A percentile compares a stretch with the other conserved stretches of the same genome.
Conservation (phyloP, 1,284 basidiomycete species). For the Marasmius sp. region DNA sequence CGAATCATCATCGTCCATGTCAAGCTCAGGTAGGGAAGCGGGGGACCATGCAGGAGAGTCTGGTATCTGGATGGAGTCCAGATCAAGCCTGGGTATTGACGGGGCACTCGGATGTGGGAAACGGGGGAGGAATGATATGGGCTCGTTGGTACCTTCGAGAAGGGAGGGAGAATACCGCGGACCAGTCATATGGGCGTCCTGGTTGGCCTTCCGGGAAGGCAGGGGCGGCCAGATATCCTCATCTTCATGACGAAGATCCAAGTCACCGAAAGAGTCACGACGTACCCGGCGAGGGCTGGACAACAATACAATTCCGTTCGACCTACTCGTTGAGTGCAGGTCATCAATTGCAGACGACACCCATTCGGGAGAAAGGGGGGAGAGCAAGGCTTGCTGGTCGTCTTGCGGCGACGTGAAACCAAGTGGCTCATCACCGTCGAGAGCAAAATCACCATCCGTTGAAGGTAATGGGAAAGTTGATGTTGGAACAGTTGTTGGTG, state of each 20-base stretch:
- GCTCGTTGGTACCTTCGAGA: not conserved
- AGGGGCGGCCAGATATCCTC: not conserved
- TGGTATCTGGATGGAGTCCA: not conserved
- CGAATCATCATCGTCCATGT: conserved; percentile 4
- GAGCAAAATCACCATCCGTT: conserved; percentile 10
- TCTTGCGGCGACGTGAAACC: conserved; percentile 3
- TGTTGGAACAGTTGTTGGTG: conserved; percentile 41
- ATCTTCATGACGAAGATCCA: not conserved
- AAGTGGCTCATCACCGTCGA: not conserved
- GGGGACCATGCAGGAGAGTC: not conserved
- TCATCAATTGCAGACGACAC: conserved; percentile 7
- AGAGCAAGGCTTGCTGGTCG: conserved; percentile 22
- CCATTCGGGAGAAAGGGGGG: conserved; percentile 35
- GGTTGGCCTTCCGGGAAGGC: not conserved
- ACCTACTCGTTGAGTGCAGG: conserved; percentile 4
- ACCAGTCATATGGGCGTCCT: not conserved
- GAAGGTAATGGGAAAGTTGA: conserved; percentile 35
- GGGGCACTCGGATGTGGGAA: conserved; percentile 6
- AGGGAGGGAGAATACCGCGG: not conserved
- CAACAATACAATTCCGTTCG: conserved; percentile 8
- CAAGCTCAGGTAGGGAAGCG: not conserved
- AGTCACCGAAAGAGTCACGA: not conserved
- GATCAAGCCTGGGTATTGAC: conserved; percentile 1
- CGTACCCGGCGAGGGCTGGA: not conserved
- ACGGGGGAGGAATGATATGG: not conserved